These are phyloP conservation scores for Claviceps paspali DNA, from an alignment of 2,329 filamentous ascomycete species.

Conservation along the genomic window DNA sequence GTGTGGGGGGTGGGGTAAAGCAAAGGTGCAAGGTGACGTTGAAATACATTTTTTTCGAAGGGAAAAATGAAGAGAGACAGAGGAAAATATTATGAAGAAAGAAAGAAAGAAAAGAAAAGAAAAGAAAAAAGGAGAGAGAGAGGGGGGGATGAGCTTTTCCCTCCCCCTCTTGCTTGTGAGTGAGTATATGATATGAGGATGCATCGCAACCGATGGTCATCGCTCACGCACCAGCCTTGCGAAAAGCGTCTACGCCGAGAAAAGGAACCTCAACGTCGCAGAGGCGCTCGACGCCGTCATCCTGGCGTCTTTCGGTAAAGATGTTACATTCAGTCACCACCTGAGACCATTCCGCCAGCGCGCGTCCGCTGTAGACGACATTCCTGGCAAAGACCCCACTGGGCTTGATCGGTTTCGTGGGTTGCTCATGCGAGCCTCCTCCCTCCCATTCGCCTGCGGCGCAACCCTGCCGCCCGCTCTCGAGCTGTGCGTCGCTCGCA, in stretches of 20 bases:
- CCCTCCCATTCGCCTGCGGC: neutral
- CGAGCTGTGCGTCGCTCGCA: conserved; percentile 1
- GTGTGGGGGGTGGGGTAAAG: no score
- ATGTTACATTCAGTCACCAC: conserved; percentile 67
- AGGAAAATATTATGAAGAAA: neutral
- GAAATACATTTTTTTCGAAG: no score
- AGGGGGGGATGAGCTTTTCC: neutral
- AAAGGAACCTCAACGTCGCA: conserved; percentile 46
- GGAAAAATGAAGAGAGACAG: no score
- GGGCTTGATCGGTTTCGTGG: conserved; percentile 31
- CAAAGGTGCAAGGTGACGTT: no score
- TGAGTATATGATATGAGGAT: no score
- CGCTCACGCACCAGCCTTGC: conserved; percentile 7
- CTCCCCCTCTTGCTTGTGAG: no score
- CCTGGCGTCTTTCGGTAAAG: conserved; percentile 61
- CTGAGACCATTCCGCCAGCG: conserved; percentile 64
- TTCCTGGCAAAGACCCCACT: conserved; percentile 28
- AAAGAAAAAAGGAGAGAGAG: neutral
- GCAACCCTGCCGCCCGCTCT: no score
- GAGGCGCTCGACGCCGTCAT: conserved; percentile 54
- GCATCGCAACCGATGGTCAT: no score
- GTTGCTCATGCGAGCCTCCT: conserved; percentile 13
- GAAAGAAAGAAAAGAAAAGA: neutral
- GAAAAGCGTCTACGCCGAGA: conserved; percentile 27
- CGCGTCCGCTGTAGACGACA: conserved; percentile 51